Evolutionary conservation across 2,329 filamentous ascomycete species (phyloP), one percentile per base, ranked within the genome.

Genomic region (Penicillium vulpinum): DNA sequence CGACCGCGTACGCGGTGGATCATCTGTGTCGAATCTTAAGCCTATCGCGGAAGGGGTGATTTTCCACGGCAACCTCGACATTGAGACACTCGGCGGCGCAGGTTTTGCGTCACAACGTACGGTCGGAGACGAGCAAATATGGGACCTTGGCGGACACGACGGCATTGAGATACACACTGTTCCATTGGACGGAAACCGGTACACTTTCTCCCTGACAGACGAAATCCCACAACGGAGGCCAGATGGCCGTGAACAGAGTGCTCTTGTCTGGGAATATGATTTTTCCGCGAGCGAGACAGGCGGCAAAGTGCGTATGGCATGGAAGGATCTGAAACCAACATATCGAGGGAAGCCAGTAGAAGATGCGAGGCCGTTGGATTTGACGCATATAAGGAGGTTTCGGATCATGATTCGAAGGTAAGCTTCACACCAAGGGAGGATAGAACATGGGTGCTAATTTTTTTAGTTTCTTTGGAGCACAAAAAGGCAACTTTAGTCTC

Each of bases 351-450:
- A 81, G 65, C 80, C 86, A 59, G 81, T 84, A 69, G 74, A 81
- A 18, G 85, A 88, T 73, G 83, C 83, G 0, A 72, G 79, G 55
- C 79, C 82, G 5, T 70, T 94, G 63, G 78, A 91, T 64, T 66
- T 83, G 60, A 78, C 77, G 46, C 77, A 78, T 41, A 78, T 94
- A 38, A 88, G 84, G 74, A 80, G 88, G 45, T 77, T 93, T 29
- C 87, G 86, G 49, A 79, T 94, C 57, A 92, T 94, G 90, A 89
- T 89, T 80, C 78, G 91, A 70, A 94, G 90, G 90, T 91, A 73
- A 57, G 77, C 61, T 3, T 39, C 51, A n/a, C 18, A 22, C 21
- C 29, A 29, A 22, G 51, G 15, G 29, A 39, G 26, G 13, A 2
- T 13, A 11, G 4, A 10, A 16, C 3, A 22, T 16, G 3, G 46